Evolutionary conservation across 192 early-diverging fungal species (phyloP).

Genomic region (Coemansia sp.): DNA sequence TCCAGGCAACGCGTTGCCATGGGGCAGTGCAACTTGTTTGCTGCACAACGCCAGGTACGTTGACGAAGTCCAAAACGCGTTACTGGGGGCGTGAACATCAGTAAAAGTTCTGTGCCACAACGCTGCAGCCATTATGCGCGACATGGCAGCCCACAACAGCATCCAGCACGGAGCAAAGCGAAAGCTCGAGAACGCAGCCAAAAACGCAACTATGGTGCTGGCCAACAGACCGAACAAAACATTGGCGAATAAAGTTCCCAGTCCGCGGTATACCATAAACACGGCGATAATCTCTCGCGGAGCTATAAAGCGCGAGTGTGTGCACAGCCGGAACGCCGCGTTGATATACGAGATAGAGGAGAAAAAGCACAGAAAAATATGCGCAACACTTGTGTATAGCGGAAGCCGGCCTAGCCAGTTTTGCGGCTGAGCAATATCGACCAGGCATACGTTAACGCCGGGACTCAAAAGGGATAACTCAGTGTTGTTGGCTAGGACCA

Average conservation of each 20-base stretch:
- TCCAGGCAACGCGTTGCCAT: neutral
- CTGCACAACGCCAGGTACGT: slow-evolving; percentile 6
- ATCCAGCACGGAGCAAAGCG: slow-evolving; percentile 16
- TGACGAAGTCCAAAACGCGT: slow-evolving; percentile 22
- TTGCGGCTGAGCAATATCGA: slow-evolving; percentile 6
- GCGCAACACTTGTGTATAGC: slow-evolving; percentile 10
- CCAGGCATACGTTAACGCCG: neutral
- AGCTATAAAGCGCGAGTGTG: slow-evolving; percentile 13
- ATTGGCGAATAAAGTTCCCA: slow-evolving; percentile 25
- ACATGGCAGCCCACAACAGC: slow-evolving; percentile 27
- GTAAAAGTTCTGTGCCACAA: slow-evolving; percentile 21
- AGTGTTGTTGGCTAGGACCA: neutral
- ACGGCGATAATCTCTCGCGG: slow-evolving; percentile 17
- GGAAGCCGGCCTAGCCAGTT: slow-evolving; percentile 27
- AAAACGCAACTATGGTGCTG: slow-evolving; percentile 5
- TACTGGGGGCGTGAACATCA: slow-evolving; percentile 10
- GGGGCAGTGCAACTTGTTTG: neutral
- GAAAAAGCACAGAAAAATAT: slow-evolving; percentile 28
- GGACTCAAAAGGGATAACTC: no score
- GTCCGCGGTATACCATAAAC: slow-evolving; percentile 26
- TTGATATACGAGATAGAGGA: slow-evolving; percentile 35
- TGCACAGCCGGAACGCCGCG: slow-evolving; percentile 19
- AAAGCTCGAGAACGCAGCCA: slow-evolving; percentile 11
- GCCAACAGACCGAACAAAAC: slow-evolving; percentile 4
- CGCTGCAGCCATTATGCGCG: slow-evolving; percentile 19